Percentiles rank a stretch among this genome's conserved stretches.
These are phyloP conservation scores for Botrytis pseudocinerea DNA, from an alignment of 2,329 filamentous ascomycete species.

Conservation along the genomic window DNA sequence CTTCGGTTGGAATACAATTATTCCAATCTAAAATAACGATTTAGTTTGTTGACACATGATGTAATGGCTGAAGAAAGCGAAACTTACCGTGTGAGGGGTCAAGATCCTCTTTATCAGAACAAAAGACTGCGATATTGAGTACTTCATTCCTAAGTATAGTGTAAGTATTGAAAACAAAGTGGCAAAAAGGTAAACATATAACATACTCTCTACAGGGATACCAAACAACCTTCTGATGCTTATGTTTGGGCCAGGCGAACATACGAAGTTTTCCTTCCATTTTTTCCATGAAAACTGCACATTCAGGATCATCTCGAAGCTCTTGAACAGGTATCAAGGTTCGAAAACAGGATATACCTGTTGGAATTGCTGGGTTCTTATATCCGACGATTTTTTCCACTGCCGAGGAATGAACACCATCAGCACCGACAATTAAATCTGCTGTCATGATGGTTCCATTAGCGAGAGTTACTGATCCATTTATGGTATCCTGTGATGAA, in stretches of 20 bases:
- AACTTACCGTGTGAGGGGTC: not conserved
- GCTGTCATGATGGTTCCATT: slow-evolving; percentile 47
- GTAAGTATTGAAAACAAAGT: slow-evolving; percentile 26
- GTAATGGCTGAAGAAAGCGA: not conserved
- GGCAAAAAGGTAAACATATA: slow-evolving; percentile 42
- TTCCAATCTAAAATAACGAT: not conserved
- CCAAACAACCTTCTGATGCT: slow-evolving; percentile 48
- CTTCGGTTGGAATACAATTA: not conserved
- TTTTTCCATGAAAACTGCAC: slow-evolving; percentile 39
- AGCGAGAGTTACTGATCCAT: slow-evolving; percentile 47
- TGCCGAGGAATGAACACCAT: slow-evolving; percentile 47
- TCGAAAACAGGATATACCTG: slow-evolving; percentile 33
- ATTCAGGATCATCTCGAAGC: slow-evolving; percentile 42
- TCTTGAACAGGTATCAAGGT: slow-evolving; percentile 32
- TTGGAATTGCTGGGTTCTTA: slow-evolving; percentile 17
- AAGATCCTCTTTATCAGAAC: slow-evolving; percentile 26
- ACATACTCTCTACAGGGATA: slow-evolving; percentile 51
- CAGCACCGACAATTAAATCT: slow-evolving; percentile 56
- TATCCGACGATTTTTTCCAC: not conserved
- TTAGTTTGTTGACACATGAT: not conserved
- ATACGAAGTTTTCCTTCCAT: slow-evolving; percentile 35
- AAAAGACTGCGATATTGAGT: slow-evolving; percentile 28
- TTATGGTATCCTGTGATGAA: slow-evolving; percentile 19
- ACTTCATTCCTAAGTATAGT: slow-evolving; percentile 25
- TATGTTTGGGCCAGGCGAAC: slow-evolving; percentile 43